Percentiles rank a stretch among this genome's conserved stretches.
Conservation (phyloP, 495 filamentous ascomycete genomes). For the Xylaria scruposa region DNA sequence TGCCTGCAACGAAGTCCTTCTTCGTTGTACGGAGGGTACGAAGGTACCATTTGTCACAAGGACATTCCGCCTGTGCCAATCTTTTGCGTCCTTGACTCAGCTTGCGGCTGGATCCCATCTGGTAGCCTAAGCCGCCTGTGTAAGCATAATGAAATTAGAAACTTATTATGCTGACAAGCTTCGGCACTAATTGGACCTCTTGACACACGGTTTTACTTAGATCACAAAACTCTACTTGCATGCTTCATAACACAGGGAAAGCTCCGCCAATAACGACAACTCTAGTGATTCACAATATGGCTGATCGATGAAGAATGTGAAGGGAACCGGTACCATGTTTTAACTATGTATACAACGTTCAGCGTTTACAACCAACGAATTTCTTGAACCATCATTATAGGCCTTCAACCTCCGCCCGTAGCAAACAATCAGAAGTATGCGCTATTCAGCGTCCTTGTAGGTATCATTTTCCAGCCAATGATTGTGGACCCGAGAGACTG, state of each 20-base stretch:
- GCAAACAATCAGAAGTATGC: constrained; percentile 8
- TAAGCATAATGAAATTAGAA: constrained; percentile 18
- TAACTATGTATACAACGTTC: not conserved
- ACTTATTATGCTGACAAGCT: constrained; percentile 3
- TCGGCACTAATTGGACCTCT: constrained; percentile 10
- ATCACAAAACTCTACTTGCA: not conserved
- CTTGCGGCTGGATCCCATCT: constrained; percentile 16
- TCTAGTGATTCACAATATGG: not conserved
- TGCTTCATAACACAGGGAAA: not conserved
- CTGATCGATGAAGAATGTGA: not conserved
- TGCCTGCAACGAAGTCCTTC: not conserved
- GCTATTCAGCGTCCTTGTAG: not conserved
- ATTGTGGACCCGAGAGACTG: not conserved
- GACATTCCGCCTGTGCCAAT: not conserved
- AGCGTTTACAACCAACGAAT: constrained; percentile 10
- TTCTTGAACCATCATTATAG: not conserved
- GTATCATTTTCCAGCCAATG: constrained; percentile 2
- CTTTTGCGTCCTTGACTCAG: constrained; percentile 19
- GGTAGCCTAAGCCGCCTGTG: constrained; percentile 5
- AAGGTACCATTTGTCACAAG: constrained; percentile 18
- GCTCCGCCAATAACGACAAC: not conserved
- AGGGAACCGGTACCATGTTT: constrained; percentile 1
- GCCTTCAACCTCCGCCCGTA: not conserved
- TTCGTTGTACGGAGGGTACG: constrained; percentile 4
- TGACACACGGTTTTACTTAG: not conserved